A percentile compares a stretch with the other conserved stretches of the same genome.
Evolutionary conservation across 2,329 filamentous ascomycete genomes (phyloP).

Genomic region (Immersiporthe knoxdaviesiana): DNA sequence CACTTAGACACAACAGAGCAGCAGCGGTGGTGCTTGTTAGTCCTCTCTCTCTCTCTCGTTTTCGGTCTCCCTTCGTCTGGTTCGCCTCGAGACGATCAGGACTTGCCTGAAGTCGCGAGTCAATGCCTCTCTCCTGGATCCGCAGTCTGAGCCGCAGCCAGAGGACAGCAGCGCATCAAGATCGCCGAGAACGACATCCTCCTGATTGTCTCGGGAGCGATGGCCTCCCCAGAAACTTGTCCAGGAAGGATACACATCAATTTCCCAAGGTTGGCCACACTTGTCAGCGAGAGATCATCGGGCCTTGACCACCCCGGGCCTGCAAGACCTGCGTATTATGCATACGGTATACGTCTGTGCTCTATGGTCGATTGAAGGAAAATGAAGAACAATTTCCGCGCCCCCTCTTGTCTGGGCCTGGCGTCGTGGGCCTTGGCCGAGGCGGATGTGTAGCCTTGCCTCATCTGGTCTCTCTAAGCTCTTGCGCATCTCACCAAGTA

Average conservation of each 20-base stretch:
- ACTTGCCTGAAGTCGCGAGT: background rate
- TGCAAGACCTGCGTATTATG: background rate
- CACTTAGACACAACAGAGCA: too few relatives aligned
- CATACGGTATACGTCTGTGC: background rate
- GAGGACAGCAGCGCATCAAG: background rate
- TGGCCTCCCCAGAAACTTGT: too few relatives aligned
- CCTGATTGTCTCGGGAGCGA: background rate
- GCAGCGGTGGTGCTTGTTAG: background rate
- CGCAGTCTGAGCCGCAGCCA: background rate
- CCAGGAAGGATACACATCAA: too few relatives aligned
- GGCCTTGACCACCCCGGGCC: background rate
- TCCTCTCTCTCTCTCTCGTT: too few relatives aligned
- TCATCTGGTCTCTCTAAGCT: constrained; percentile 5
- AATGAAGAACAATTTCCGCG: background rate
- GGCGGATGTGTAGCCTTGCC: background rate
- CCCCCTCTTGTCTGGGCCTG: background rate
- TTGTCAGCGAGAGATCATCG: background rate
- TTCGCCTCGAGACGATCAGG: background rate
- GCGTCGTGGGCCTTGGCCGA: background rate
- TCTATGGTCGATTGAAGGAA: too few relatives aligned
- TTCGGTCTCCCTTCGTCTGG: background rate
- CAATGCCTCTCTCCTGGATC: background rate
- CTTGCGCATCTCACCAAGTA: background rate
- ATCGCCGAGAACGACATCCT: too few relatives aligned
- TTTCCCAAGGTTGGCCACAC: background rate